These are phyloP conservation scores for Boletus rufocinnamomeus DNA, from an alignment of 768 basidiomycete species.

Conservation along the genomic window DNA sequence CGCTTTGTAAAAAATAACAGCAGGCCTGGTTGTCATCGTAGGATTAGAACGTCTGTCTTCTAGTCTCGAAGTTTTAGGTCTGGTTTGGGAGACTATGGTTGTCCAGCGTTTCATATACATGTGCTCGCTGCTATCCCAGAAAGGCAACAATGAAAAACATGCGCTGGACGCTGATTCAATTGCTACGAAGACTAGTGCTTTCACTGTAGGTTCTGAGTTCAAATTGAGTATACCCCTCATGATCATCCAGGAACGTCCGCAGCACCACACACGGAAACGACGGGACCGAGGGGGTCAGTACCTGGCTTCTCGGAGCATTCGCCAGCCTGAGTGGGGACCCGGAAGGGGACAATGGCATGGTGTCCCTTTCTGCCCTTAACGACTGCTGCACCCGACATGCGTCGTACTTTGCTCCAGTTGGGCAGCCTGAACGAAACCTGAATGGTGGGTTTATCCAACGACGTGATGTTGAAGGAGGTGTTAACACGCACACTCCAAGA, in stretches of 20 bases:
- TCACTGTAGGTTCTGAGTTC: not conserved
- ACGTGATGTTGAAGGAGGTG: not conserved
- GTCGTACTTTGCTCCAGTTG: not conserved
- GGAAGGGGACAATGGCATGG: not conserved
- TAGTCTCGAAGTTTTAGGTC: too few species aligned
- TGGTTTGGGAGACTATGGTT: too few species aligned
- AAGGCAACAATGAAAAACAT: too few species aligned
- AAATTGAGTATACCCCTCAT: not conserved
- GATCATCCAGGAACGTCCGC: not conserved
- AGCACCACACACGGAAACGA: not conserved
- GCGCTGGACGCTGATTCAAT: too few species aligned
- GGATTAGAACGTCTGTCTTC: too few species aligned
- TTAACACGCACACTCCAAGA: not conserved
- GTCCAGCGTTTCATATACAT: too few species aligned
- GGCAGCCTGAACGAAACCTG: not conserved
- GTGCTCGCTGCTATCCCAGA: too few species aligned
- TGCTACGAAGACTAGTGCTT: not conserved
- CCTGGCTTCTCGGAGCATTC: not conserved
- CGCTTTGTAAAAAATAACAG: too few species aligned
- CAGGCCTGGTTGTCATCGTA: too few species aligned
- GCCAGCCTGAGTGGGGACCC: not conserved
- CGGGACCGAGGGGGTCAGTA: not conserved
- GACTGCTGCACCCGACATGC: too few species aligned
- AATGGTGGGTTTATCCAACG: not conserved
- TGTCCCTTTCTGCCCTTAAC: not conserved